phyloP scores from a whole-genome alignment of 1,284 basidiomycete species.

The Malassezia obtusa region DNA sequence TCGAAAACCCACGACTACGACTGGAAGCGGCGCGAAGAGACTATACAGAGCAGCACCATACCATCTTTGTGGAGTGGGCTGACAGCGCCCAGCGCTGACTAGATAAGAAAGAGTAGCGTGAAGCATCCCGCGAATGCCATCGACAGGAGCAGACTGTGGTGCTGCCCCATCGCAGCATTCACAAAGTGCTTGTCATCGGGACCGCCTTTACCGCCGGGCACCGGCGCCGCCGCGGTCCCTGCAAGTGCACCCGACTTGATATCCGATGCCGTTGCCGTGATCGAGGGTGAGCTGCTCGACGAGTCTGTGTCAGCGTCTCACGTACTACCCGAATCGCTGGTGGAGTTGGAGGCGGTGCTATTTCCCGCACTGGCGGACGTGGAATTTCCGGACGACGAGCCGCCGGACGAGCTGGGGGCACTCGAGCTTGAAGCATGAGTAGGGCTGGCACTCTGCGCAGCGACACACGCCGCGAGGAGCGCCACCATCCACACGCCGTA shows the following conservation, averaged over 20 bases:
- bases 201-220: not conserved
- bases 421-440: not conserved
- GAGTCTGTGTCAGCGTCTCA: not conserved
- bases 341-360: not conserved
- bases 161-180: not conserved
- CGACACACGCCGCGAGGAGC: not conserved
- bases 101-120: not conserved
- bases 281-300: not conserved
- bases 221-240: slow-evolving; percentile 7
- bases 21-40: not conserved
- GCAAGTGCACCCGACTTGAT: not conserved
- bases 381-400: not conserved
- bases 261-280: slow-evolving; percentile 12
- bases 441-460: not conserved
- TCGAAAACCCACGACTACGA: not conserved
- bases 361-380: not conserved
- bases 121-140: not conserved
- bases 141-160: not conserved
- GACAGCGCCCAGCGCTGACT: not conserved
- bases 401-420: not conserved
- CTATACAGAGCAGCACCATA: not conserved
- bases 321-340: not conserved
- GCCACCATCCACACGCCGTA: not conserved
- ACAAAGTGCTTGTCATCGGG: slow-evolving; percentile 16
- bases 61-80: not conserved